These are phyloP conservation scores for Trichothecium roseum DNA, from an alignment of 2,329 filamentous ascomycete genomes.

Conservation along the genomic window DNA sequence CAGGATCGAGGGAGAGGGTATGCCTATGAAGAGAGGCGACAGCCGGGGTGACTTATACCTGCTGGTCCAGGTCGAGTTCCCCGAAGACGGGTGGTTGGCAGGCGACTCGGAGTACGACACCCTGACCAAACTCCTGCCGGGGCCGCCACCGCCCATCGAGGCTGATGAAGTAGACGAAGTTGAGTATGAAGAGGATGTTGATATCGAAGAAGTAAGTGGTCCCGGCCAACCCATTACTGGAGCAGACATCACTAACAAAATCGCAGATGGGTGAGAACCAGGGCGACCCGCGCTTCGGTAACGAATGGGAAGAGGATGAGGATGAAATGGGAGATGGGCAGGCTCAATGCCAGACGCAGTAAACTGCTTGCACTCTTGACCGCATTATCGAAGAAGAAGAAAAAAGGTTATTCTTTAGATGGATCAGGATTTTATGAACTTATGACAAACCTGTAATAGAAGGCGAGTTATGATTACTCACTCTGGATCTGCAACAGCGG, in stretches of 20 bases:
- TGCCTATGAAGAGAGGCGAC: constrained; percentile 85
- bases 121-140: constrained; percentile 67
- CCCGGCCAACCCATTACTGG: background rate
- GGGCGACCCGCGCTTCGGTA: constrained; percentile 54
- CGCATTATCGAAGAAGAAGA: no score
- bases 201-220: constrained; percentile 61
- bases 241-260: constrained; percentile 15
- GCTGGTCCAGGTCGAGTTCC: constrained; percentile 77
- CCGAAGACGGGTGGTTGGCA: constrained; percentile 72
- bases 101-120: constrained; percentile 60
- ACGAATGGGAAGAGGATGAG: constrained; percentile 59
- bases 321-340: constrained; percentile 57
- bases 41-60: constrained; percentile 79
- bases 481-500: no score
- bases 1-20: constrained; percentile 81
- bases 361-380: constrained; percentile 20
- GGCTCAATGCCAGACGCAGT: constrained; percentile 67
- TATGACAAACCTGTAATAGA: no score
- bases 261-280: constrained; percentile 60
- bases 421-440: no score
- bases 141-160: constrained; percentile 47
- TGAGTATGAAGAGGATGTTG: constrained; percentile 70
- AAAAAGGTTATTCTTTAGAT: no score
- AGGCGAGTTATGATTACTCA: no score
- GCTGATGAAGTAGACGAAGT: constrained; percentile 79